Evolutionary conservation across 371 early-diverging fungal species (phyloP).

Genomic region (Rhizopus arrhizus): DNA sequence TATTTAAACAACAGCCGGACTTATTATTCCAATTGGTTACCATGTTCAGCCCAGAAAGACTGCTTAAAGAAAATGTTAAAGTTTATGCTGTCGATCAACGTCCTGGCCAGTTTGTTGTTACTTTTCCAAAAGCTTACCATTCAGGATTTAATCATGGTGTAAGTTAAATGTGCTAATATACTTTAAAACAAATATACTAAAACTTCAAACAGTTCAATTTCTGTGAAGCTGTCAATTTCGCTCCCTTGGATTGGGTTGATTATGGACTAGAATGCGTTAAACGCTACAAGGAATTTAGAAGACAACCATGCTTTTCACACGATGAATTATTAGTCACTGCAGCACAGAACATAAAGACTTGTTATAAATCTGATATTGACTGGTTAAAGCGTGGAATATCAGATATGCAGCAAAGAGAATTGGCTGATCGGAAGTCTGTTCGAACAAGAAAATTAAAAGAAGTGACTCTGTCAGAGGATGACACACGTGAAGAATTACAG

Average conservation of each 20-base stretch:
- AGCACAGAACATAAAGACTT: slow-evolving; percentile 45
- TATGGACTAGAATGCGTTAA: slow-evolving; percentile 79
- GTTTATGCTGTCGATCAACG: slow-evolving; percentile 87
- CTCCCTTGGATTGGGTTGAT: slow-evolving; percentile 88
- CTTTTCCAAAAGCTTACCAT: slow-evolving; percentile 95
- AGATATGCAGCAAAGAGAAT: slow-evolving; percentile 63
- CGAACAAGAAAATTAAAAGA: slow-evolving; percentile 44
- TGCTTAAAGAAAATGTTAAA: slow-evolving; percentile 73
- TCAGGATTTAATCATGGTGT: slow-evolving; percentile 97
- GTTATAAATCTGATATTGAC: slow-evolving; percentile 40
- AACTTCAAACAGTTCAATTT: slow-evolving; percentile 72
- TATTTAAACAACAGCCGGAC: slow-evolving; percentile 91
- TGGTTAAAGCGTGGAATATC: slow-evolving; percentile 63
- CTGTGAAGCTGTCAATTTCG: slow-evolving; percentile 97
- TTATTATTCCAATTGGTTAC: slow-evolving; percentile 92
- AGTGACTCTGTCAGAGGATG: slow-evolving; percentile 36
- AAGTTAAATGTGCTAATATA: slow-evolving; percentile 19
- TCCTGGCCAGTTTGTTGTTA: slow-evolving; percentile 93
- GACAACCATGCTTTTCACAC: slow-evolving; percentile 92
- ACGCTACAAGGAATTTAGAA: slow-evolving; percentile 77
- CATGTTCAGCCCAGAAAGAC: slow-evolving; percentile 80
- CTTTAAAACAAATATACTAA: no score
- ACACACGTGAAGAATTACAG: slow-evolving; percentile 61
- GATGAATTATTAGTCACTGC: slow-evolving; percentile 82
- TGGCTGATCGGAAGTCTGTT: slow-evolving; percentile 51